A percentile compares a stretch with the other conserved stretches of the same genome.
Conservation (phyloP, 2,329 filamentous ascomycete genomes). For the Diaporthe nobilis region DNA sequence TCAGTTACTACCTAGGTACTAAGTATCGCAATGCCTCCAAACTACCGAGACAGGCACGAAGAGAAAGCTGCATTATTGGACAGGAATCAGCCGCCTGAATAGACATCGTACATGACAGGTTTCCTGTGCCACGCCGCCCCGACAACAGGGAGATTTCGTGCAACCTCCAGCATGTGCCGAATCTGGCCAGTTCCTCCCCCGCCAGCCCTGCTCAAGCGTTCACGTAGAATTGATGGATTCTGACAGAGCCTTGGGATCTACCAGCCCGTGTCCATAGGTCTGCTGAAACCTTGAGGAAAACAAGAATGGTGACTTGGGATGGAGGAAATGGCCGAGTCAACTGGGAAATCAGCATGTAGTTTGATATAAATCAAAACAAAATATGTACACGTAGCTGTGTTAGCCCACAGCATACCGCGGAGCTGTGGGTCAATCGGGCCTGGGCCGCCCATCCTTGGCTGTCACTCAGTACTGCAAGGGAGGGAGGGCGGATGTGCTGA, state of each 20-base stretch:
- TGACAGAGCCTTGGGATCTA: background rate
- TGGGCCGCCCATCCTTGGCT: constrained; percentile 20
- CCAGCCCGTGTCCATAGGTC: constrained; percentile 2
- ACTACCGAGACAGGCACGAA: background rate
- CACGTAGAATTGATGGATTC: background rate
- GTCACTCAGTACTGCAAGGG: constrained; percentile 28
- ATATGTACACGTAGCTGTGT: constrained; percentile 8
- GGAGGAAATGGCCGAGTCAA: background rate
- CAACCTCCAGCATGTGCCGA: background rate
- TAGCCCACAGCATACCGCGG: constrained; percentile 5
- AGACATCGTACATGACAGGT: background rate
- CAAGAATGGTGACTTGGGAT: background rate
- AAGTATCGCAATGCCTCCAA: background rate
- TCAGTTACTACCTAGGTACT: background rate
- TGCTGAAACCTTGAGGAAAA: background rate
- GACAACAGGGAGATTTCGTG: constrained; percentile 3
- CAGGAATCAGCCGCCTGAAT: constrained; percentile 2
- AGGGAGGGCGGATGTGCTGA: constrained; percentile 16
- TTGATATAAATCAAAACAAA: constrained; percentile 16
- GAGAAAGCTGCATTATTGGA: background rate
- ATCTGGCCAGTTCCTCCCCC: background rate
- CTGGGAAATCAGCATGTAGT: background rate
- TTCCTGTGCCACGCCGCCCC: background rate
- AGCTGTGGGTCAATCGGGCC: constrained; percentile 9
- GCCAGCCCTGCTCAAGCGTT: background rate